These are phyloP conservation scores for Syzygium grande DNA, from an alignment of 345 rosid genomes.

Conservation along the genomic window DNA sequence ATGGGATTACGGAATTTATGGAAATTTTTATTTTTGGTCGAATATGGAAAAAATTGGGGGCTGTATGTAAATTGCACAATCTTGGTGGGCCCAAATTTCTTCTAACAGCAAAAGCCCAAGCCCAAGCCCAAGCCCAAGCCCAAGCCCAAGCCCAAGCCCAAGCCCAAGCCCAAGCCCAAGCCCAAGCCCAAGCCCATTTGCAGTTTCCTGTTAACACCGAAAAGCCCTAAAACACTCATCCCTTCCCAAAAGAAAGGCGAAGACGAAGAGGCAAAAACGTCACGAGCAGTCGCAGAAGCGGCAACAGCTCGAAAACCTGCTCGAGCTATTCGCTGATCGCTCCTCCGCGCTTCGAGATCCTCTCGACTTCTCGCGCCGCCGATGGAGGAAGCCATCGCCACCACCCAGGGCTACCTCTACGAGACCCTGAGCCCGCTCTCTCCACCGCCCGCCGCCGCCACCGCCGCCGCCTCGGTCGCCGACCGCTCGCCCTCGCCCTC, in stretches of 20 bases:
- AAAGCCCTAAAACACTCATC: background rate
- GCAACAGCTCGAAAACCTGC: background rate
- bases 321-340: background rate
- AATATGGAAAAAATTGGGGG: rapidly evolving
- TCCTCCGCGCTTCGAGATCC: background rate
- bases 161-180: background rate
- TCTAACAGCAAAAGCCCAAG: background rate
- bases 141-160: background rate
- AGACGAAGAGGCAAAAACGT: background rate
- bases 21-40: background rate
- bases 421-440: constrained; percentile 46
- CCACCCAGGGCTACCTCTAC: constrained; percentile 26
- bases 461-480: background rate
- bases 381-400: constrained; percentile 18
- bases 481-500: background rate
- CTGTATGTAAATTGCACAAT: background rate
- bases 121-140: background rate
- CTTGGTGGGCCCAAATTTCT: background rate
- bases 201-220: background rate
- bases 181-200: background rate
- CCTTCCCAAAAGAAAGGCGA: background rate
- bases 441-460: constrained; percentile 4
- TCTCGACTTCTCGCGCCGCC: background rate
- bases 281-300: background rate
- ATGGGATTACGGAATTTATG: background rate